phyloP scores from a whole-genome alignment of 2,329 filamentous ascomycete genomes.

The Trichoderma guizhouense region DNA sequence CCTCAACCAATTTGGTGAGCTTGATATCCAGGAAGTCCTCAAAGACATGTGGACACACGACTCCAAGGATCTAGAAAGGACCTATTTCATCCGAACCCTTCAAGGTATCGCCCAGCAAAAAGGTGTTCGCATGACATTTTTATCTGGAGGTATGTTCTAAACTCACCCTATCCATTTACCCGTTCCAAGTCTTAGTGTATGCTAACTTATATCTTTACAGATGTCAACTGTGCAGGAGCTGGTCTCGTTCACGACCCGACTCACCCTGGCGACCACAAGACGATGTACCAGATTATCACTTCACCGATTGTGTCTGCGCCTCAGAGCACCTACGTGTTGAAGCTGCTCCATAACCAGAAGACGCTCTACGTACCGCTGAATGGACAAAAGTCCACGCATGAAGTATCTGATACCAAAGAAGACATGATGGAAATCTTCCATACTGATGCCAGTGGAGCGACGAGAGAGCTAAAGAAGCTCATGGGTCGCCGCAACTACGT shows the following conservation, averaged over 20 bases:
- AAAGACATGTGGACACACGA: conserved; percentile 98
- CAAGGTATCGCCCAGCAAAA: conserved; percentile 96
- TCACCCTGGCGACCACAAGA: conserved; percentile 91
- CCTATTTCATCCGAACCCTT: conserved; percentile 91
- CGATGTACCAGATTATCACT: conserved; percentile 98
- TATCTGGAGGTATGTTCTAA: conserved; percentile 69
- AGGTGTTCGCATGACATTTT: conserved; percentile 92
- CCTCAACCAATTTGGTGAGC: conserved; percentile 91
- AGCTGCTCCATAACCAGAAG: conserved; percentile 93
- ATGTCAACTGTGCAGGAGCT: conserved; percentile 86
- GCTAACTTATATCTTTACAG: conserved; percentile 34
- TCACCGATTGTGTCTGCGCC: conserved; percentile 90
- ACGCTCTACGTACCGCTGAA: conserved; percentile 88
- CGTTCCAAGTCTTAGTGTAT: background rate
- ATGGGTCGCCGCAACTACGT: conserved; percentile 94
- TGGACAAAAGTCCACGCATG: conserved; percentile 70
- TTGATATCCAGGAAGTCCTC: conserved; percentile 90
- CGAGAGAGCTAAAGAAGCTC: conserved; percentile 81
- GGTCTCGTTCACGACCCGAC: conserved; percentile 91
- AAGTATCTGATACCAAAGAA: conserved; percentile 89
- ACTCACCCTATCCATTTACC: background rate
- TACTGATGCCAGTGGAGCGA: conserved; percentile 79
- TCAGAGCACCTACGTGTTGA: conserved; percentile 79
- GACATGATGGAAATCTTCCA: conserved; percentile 99
- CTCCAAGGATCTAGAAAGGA: conserved; percentile 93